Conservation (phyloP, 768 basidiomycete species). For the Rubroboletus satanas region DNA sequence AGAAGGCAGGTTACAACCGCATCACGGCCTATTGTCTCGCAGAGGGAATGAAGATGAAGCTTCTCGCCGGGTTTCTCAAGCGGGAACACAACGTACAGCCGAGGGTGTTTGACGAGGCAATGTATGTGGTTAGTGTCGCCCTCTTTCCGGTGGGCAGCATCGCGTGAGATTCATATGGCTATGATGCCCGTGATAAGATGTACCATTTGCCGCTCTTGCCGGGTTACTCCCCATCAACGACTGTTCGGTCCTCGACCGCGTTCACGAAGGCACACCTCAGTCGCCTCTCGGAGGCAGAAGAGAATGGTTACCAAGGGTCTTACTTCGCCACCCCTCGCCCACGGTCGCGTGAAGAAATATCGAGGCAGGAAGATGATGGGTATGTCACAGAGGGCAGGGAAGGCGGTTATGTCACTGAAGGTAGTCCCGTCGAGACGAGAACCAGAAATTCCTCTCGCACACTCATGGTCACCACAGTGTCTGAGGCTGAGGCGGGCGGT, state of each 20-base stretch:
- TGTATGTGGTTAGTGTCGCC: constrained; percentile 72
- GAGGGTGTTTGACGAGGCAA: constrained; percentile 86
- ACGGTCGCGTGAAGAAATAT: constrained; percentile 16
- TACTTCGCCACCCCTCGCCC: constrained; percentile 53
- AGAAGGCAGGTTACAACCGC: constrained; percentile 74
- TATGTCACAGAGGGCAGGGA: constrained; percentile 36
- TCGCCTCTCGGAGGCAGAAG: constrained; percentile 82
- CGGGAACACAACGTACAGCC: constrained; percentile 89
- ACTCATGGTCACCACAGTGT: background rate
- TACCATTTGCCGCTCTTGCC: constrained; percentile 90
- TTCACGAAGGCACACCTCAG: constrained; percentile 57
- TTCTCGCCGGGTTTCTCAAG: constrained; percentile 81
- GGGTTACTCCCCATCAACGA: constrained; percentile 82
- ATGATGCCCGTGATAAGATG: constrained; percentile 47
- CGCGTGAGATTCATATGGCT: background rate
- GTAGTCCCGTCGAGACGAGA: constrained; percentile 12
- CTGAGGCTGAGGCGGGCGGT: constrained; percentile 2
- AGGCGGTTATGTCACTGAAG: constrained; percentile 57
- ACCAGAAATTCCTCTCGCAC: constrained; percentile 1
- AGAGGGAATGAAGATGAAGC: constrained; percentile 80
- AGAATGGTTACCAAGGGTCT: constrained; percentile 82
- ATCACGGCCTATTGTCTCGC: constrained; percentile 90
- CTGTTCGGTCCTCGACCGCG: constrained; percentile 78
- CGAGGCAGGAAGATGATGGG: constrained; percentile 18
- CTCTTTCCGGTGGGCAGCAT: background rate